Evolutionary conservation across 2,329 filamentous ascomycete genomes (phyloP), one percentile per base, ranked within the genome.

Genomic region (Neophaeococcomyces mojaviensis): DNA sequence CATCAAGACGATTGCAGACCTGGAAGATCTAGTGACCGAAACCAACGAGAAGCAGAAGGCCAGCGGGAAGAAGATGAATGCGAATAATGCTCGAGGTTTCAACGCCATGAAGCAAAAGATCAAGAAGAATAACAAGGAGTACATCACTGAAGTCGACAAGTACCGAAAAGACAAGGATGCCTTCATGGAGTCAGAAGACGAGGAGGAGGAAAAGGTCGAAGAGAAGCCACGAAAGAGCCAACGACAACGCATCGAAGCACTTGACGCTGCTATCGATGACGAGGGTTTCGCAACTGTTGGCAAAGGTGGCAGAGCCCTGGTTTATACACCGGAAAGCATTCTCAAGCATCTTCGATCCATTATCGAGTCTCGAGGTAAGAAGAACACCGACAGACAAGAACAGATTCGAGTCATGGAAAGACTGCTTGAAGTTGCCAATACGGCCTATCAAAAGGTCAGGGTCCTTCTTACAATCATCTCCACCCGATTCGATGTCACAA

Each of bases 381-480:
- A 98, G 80, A 97, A 97, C 75, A 96, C 92, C 55, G 92, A 98
- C 67, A 84, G 88, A 39, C 64, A 79, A 38, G 92, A 98, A 70
- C 92, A 98, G 71, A 97, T 98, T 68, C 84, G 84, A 68, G 84
- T 90, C 43, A 94, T 98, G 88, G 92, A 97, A 77, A 95, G 89
- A 74, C 79, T 98, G 44, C 73, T 83, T 61, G 88, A 95, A 64
- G 89, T 98, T 55, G 81, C 92, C 54, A 79, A 78, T 60, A 92
- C 84, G 44, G 88, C 94, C 42, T 98, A 98, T 72, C 92, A 97
- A 71, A 82, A 82, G 65, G 88, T 98, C 60, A 85, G 92, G 55
- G 86, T 97, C 48, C 84, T 97, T 37, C 75, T 97, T 53, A 90
- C 88, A 32, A 72, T 97, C 40, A 84, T 98, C 58, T 94, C 92